A percentile compares a stretch with the other conserved stretches of the same genome.
Conservation (phyloP, 176 grass and related monocot genomes). For the Oryza longistaminata region DNA sequence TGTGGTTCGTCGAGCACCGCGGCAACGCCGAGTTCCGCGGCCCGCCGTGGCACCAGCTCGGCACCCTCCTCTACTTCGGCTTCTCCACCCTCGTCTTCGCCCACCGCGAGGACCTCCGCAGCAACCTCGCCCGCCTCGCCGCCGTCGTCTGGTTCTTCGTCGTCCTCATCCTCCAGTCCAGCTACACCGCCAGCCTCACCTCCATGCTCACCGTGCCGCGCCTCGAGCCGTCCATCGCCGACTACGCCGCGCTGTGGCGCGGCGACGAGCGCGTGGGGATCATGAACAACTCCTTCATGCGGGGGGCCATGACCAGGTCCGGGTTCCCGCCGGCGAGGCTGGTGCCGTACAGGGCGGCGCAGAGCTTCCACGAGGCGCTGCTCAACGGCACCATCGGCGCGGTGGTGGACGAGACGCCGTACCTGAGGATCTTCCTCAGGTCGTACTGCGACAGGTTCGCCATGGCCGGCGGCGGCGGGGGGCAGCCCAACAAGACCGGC, state of each 20-base stretch:
- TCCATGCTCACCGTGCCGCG: constrained; percentile 73
- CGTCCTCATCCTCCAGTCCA: constrained; percentile 73
- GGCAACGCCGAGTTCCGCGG: constrained; percentile 56
- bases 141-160: constrained; percentile 76
- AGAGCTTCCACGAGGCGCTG: constrained; percentile 46
- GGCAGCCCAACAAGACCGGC: constrained; percentile 51
- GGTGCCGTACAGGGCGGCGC: background rate
- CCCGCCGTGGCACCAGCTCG: constrained; percentile 46
- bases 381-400: constrained; percentile 48
- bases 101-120: constrained; percentile 54
- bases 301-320: constrained; percentile 10
- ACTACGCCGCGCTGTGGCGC: constrained; percentile 38
- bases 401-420: constrained; percentile 66
- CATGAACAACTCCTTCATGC: constrained; percentile 60
- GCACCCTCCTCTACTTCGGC: constrained; percentile 67
- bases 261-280: constrained; percentile 43
- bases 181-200: constrained; percentile 85
- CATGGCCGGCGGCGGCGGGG: background rate
- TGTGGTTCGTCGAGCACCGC: constrained; percentile 78
- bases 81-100: constrained; percentile 70
- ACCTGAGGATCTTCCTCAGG: constrained; percentile 61
- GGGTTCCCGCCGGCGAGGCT: constrained; percentile 47
- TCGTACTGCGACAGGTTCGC: constrained; percentile 54
- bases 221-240: constrained; percentile 39
- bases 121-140: constrained; percentile 59